Evolutionary conservation across 345 rosid genomes (phyloP).

Genomic region (Eutrema japonicum): DNA sequence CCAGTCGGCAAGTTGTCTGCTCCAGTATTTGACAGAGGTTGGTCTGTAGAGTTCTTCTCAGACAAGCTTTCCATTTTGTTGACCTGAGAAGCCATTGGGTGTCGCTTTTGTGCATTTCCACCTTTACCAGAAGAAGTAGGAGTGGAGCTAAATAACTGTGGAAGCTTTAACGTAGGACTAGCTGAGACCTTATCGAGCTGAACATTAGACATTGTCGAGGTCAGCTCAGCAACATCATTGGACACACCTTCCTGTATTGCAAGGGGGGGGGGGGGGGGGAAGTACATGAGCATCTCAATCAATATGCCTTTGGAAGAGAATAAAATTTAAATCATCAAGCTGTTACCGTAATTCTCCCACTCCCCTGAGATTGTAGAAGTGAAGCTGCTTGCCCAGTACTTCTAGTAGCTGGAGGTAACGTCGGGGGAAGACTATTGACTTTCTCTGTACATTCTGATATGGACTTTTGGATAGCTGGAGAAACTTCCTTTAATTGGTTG

Average conservation of each 20-base stretch:
- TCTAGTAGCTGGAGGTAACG: slow-evolving; percentile 63
- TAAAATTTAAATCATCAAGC: slow-evolving; percentile 12
- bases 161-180: slow-evolving; percentile 81
- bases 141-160: slow-evolving; percentile 87
- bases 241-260: slow-evolving; percentile 71
- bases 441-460: slow-evolving; percentile 82
- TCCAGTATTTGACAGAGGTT: slow-evolving; percentile 53
- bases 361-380: slow-evolving; percentile 74
- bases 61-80: slow-evolving; percentile 64
- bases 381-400: slow-evolving; percentile 65
- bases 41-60: slow-evolving; percentile 62
- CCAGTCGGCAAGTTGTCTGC: slow-evolving; percentile 66
- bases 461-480: slow-evolving; percentile 86
- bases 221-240: slow-evolving; percentile 69
- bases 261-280: neutral
- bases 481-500: slow-evolving; percentile 89
- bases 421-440: slow-evolving; percentile 72
- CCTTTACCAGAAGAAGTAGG: slow-evolving; percentile 91
- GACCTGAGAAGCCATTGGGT: slow-evolving; percentile 55
- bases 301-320: neutral
- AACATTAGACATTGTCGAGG: slow-evolving; percentile 68
- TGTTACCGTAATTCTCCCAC: slow-evolving; percentile 70
- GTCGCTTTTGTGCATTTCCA: slow-evolving; percentile 78
- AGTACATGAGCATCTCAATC: slow-evolving; percentile 17
- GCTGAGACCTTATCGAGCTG: slow-evolving; percentile 83